Conservation (phyloP, 1,139 yeast genomes). For the Pichia sp. region DNA sequence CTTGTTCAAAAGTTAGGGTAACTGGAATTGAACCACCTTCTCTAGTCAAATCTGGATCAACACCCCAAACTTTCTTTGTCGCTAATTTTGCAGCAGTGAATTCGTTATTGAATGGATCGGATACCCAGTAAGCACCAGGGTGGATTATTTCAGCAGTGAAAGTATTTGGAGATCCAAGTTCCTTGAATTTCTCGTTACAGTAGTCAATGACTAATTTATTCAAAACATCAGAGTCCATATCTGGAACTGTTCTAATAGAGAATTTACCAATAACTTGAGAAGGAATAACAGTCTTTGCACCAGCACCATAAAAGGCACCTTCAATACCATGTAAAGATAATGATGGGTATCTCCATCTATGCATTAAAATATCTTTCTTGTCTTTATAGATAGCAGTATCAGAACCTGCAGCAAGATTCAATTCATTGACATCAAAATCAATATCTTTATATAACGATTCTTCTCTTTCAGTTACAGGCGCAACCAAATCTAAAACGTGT, state of each 20-base stretch:
- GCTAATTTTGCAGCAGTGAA: slow-evolving; percentile 94
- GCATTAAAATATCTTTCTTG: slow-evolving; percentile 84
- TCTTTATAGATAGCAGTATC: slow-evolving; percentile 68
- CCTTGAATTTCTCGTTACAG: slow-evolving; percentile 56
- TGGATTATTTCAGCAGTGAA: slow-evolving; percentile 72
- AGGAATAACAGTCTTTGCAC: slow-evolving; percentile 98
- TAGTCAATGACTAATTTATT: slow-evolving; percentile 70
- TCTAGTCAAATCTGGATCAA: slow-evolving; percentile 94
- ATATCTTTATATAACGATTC: slow-evolving; percentile 72
- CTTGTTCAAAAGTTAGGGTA: slow-evolving; percentile 84
- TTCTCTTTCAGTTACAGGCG: slow-evolving; percentile 81
- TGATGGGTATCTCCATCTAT: slow-evolving; percentile 98
- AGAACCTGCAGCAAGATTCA: slow-evolving; percentile 85
- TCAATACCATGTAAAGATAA: slow-evolving; percentile 93
- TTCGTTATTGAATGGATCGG: slow-evolving; percentile 87
- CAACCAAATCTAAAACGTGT: slow-evolving; percentile 90
- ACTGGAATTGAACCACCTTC: slow-evolving; percentile 99
- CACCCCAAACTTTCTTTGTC: slow-evolving; percentile 88
- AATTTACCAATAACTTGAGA: slow-evolving; percentile 91
- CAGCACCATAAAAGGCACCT: slow-evolving; percentile 92
- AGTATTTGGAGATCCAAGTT: slow-evolving; percentile 69
- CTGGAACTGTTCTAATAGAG: slow-evolving; percentile 94
- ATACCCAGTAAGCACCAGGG: slow-evolving; percentile 94
- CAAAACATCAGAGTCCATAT: slow-evolving; percentile 74
- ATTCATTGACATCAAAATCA: slow-evolving; percentile 77